A percentile compares a stretch with the other conserved stretches of the same genome.
Conservation (phyloP, 2,329 filamentous ascomycete species). For the Alternaria solani region DNA sequence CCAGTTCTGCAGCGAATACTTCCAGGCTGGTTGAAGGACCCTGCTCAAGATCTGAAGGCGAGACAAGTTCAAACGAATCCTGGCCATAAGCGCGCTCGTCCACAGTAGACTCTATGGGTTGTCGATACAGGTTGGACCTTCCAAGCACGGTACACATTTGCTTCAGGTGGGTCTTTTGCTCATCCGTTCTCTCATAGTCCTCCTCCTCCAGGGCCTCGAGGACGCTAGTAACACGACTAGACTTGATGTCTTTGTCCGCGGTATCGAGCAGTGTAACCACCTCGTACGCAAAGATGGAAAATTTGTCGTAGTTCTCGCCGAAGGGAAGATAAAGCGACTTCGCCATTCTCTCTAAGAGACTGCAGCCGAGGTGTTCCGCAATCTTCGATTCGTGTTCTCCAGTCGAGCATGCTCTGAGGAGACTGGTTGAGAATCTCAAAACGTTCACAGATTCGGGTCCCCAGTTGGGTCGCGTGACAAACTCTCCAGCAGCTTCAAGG, state of each 20-base stretch:
- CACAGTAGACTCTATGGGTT: background rate
- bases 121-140: background rate
- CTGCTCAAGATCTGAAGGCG: background rate
- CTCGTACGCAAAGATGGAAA: background rate
- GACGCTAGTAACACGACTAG: background rate
- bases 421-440: background rate
- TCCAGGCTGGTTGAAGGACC: background rate
- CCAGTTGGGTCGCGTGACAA: background rate
- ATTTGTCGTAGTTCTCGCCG: background rate
- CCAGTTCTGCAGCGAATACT: background rate
- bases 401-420: background rate
- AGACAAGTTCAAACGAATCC: background rate
- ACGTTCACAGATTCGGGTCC: background rate
- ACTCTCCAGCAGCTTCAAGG: background rate
- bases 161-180: background rate
- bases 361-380: background rate
- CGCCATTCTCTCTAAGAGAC: constrained; percentile 3
- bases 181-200: background rate
- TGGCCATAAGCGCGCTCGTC: background rate
- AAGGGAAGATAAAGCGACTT: background rate
- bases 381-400: background rate
- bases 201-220: background rate
- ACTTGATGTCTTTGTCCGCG: background rate
- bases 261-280: background rate
- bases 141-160: background rate